A percentile compares a stretch with the other conserved stretches of the same genome.
Evolutionary conservation across 1,284 basidiomycete species (phyloP).

Genomic region (Rugiboletus extremiorientalis): DNA sequence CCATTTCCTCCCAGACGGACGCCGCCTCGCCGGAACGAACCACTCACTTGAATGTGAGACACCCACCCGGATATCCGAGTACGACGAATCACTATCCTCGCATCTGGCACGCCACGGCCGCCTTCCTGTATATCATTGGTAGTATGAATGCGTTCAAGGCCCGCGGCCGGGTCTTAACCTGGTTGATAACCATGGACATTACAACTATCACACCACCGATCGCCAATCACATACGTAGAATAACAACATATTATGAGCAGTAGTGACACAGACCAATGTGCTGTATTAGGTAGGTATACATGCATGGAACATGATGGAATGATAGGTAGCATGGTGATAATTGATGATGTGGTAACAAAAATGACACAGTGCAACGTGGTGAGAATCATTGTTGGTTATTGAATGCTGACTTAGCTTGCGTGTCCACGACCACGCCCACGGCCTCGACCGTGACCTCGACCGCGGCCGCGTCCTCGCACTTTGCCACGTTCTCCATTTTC

Average conservation of each 20-base stretch:
- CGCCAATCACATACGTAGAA: conserved; percentile 13
- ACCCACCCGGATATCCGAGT: conserved; percentile 22
- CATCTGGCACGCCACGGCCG: neutral
- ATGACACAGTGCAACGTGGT: conserved; percentile 19
- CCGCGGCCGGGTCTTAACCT: neutral
- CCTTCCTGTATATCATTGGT: neutral
- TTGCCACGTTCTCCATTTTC: conserved; percentile 33
- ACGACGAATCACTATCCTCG: neutral
- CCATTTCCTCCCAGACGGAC: neutral
- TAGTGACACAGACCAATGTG: conserved; percentile 10
- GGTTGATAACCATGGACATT: neutral
- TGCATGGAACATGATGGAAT: conserved; percentile 22
- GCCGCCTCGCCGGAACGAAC: neutral
- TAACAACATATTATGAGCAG: conserved; percentile 12
- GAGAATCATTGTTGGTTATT: conserved; percentile 3
- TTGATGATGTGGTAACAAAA: conserved; percentile 22
- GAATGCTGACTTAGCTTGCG: conserved; percentile 10
- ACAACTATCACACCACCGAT: conserved; percentile 20
- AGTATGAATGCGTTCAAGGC: conserved; percentile 1
- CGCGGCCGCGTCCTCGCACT: conserved; percentile 40
- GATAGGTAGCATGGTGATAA: conserved; percentile 20
- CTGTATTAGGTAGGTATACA: conserved; percentile 25
- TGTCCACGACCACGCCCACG: conserved; percentile 25
- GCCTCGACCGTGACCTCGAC: conserved; percentile 26
- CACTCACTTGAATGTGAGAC: neutral